Evolutionary conservation across 805 yeast genomes (phyloP).

Genomic region (Schwanniomyces polymorphus): DNA sequence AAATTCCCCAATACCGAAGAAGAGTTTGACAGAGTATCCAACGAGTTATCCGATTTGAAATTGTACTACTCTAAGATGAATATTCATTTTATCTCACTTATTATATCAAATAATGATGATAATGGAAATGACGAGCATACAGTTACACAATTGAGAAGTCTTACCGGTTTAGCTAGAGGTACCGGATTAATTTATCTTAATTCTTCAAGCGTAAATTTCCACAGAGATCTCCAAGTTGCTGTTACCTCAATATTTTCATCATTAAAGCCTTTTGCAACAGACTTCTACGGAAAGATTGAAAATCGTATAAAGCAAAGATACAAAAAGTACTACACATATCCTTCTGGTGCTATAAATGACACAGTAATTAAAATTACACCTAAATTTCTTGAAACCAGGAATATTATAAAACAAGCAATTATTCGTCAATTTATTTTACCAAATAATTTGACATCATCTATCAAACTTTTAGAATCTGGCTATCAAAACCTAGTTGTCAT

Average conservation of each 20-base stretch:
- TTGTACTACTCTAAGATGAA: constrained; percentile 6
- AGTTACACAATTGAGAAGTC: constrained; percentile 22
- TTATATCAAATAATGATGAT: constrained; percentile 16
- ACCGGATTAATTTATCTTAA: constrained; percentile 30
- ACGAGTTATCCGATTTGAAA: constrained; percentile 14
- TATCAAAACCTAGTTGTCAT: constrained; percentile 31
- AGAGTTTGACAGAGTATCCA: constrained; percentile 14
- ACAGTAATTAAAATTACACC: constrained; percentile 35
- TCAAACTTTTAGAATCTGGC: constrained; percentile 30
- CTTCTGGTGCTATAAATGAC: constrained; percentile 20
- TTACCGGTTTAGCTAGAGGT: constrained; percentile 28
- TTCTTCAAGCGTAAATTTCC: constrained; percentile 8
- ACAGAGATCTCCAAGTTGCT: constrained; percentile 30
- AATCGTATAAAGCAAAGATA: constrained; percentile 30
- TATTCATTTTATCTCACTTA: constrained; percentile 22
- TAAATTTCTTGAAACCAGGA: constrained; percentile 36
- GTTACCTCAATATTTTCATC: constrained; percentile 29
- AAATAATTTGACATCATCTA: constrained; percentile 29
- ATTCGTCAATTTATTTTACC: constrained; percentile 32
- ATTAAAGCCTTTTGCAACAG: constrained; percentile 26
- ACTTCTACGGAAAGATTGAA: constrained; percentile 35
- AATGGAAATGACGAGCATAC: constrained; percentile 17
- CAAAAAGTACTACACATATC: constrained; percentile 37
- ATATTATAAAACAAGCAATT: constrained; percentile 34
- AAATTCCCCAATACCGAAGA: constrained; percentile 12